phyloP scores from a whole-genome alignment of 805 yeast species.

The Kazachstania bromeliacearum region DNA sequence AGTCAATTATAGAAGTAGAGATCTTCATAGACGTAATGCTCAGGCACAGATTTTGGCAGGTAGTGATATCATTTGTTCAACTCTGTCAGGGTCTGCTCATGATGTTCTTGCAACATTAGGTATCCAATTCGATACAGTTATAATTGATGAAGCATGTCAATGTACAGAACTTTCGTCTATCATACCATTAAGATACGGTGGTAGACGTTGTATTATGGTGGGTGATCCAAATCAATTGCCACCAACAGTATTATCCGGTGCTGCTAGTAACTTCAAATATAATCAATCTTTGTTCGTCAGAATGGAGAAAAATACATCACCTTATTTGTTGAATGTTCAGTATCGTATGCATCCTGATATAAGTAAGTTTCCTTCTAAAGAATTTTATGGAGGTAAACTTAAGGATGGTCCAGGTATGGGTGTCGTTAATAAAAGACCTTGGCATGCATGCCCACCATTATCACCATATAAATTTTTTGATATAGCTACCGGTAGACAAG shows the following conservation, averaged over 20 bases:
- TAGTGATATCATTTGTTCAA: conserved; percentile 83
- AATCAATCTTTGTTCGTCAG: conserved; percentile 92
- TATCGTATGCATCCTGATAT: conserved; percentile 97
- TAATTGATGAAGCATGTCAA: conserved; percentile 96
- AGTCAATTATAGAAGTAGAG: conserved; percentile 62
- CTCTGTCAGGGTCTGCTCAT: conserved; percentile 91
- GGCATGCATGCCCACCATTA: conserved; percentile 57
- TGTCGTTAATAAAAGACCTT: conserved; percentile 47
- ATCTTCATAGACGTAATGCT: conserved; percentile 62
- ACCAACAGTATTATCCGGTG: conserved; percentile 87
- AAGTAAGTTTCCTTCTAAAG: conserved; percentile 73
- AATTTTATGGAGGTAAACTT: conserved; percentile 67
- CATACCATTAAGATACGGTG: conserved; percentile 87
- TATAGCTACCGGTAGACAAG: conserved; percentile 53
- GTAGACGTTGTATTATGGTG: conserved; percentile 86
- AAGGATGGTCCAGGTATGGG: conserved; percentile 74
- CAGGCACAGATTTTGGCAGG: conserved; percentile 63
- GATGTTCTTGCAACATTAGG: conserved; percentile 68
- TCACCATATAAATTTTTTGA: conserved; percentile 77
- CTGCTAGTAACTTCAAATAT: conserved; percentile 69
- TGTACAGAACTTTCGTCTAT: conserved; percentile 88
- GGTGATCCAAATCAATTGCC: conserved; percentile 98
- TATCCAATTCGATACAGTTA: conserved; percentile 77
- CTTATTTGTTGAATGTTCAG: conserved; percentile 76
- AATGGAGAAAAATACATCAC: conserved; percentile 60